phyloP scores from a whole-genome alignment of 495 filamentous ascomycete species.

The Penicillium robsamsonii region DNA sequence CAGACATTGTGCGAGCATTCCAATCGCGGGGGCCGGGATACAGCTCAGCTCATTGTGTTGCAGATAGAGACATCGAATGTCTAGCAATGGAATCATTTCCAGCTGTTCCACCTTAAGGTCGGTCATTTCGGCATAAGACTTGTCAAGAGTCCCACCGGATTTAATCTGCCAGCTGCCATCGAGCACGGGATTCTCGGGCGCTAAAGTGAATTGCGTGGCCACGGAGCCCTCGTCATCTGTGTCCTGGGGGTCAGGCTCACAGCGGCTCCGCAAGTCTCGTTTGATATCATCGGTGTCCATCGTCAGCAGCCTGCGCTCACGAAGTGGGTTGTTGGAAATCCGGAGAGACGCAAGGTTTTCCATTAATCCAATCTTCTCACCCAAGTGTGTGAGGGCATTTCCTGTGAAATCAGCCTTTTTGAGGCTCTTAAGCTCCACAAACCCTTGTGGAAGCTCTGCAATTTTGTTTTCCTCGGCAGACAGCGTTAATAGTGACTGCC shows the following conservation, averaged over 20 bases:
- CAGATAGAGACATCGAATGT: slow-evolving; percentile 60
- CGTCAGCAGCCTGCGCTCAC: slow-evolving; percentile 78
- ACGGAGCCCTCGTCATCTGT: slow-evolving; percentile 46
- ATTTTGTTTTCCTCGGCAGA: slow-evolving; percentile 79
- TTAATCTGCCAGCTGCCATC: slow-evolving; percentile 59
- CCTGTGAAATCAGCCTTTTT: slow-evolving; percentile 76
- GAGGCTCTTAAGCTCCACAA: slow-evolving; percentile 62
- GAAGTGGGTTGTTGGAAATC: slow-evolving; percentile 80
- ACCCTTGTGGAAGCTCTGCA: slow-evolving; percentile 67
- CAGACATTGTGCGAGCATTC: slow-evolving; percentile 65
- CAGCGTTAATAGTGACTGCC: slow-evolving; percentile 69
- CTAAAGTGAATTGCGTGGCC: slow-evolving; percentile 46
- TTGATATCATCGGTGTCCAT: slow-evolving; percentile 83
- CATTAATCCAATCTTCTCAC: slow-evolving; percentile 78
- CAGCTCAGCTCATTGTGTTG: slow-evolving; percentile 71
- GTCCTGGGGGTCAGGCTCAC: slow-evolving; percentile 56
- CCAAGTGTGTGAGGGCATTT: slow-evolving; percentile 75
- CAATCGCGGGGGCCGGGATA: slow-evolving; percentile 63
- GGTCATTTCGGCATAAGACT: slow-evolving; percentile 62
- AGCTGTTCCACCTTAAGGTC: slow-evolving; percentile 47
- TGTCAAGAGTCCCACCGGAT: slow-evolving; percentile 68
- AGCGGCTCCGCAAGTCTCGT: slow-evolving; percentile 63
- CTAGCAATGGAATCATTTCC: slow-evolving; percentile 41
- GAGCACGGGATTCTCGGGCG: slow-evolving; percentile 38
- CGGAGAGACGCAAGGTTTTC: slow-evolving; percentile 68